Conservation (phyloP, 768 basidiomycete genomes). For the Lactarius sp. region DNA sequence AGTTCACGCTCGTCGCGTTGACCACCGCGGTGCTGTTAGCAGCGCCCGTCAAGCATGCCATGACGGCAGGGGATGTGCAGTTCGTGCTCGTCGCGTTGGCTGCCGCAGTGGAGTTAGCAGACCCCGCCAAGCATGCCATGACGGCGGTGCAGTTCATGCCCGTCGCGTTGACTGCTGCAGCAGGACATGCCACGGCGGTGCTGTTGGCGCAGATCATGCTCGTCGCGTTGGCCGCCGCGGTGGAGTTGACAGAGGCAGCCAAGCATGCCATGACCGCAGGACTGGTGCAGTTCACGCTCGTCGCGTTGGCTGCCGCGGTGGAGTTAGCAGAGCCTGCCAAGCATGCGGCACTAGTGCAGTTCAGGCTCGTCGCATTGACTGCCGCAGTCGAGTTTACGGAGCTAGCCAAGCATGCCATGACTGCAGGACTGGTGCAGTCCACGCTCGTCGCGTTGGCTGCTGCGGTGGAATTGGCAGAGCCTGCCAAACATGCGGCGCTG, state of each 20-base stretch:
- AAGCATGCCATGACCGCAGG: not conserved
- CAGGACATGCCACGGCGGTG: too few species aligned
- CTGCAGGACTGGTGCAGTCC: not conserved
- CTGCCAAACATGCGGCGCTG: too few species aligned
- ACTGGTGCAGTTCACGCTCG: not conserved
- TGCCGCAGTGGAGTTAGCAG: not conserved
- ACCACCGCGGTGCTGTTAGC: not conserved
- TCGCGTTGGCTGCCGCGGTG: not conserved
- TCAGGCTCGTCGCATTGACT: not conserved
- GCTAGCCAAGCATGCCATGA: not conserved
- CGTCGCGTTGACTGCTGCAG: not conserved
- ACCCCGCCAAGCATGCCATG: not conserved
- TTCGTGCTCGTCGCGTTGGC: not conserved
- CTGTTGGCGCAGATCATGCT: too few species aligned
- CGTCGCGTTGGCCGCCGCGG: not conserved
- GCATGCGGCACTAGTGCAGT: too few species aligned
- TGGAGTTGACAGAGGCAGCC: not conserved
- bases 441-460: not conserved
- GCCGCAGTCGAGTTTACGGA: not conserved
- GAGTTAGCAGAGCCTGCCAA: not conserved
- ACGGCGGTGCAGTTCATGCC: not conserved
- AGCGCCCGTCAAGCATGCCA: too few species aligned
- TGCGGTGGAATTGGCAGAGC: not conserved
- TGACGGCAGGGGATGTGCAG: too few species aligned
- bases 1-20: not conserved